A percentile compares a stretch with the other conserved stretches of the same genome.
phyloP scores from a whole-genome alignment of 1,139 yeast genomes.

The Blastobotrys illinoisensis region DNA sequence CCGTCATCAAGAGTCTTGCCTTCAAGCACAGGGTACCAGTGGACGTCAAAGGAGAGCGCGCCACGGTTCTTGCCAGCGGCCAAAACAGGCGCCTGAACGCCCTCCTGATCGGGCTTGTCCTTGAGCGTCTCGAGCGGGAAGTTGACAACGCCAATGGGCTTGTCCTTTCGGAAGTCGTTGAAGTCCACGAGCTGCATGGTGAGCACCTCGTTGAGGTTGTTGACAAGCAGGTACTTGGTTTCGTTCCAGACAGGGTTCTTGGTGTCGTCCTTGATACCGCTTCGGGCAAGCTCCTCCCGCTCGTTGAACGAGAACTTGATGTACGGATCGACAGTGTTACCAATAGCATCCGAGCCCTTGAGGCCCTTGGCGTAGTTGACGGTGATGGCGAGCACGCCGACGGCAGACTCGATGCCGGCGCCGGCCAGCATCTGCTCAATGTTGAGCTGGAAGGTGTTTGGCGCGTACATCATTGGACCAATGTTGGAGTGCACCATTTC shows the following conservation, averaged over 20 bases:
- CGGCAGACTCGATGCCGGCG: constrained; percentile 68
- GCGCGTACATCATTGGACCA: constrained; percentile 83
- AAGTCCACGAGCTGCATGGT: constrained; percentile 64
- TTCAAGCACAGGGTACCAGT: constrained; percentile 74
- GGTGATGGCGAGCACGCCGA: constrained; percentile 75
- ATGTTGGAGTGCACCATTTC: constrained; percentile 79
- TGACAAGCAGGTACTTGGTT: constrained; percentile 61
- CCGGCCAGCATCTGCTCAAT: constrained; percentile 88
- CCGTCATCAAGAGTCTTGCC: constrained; percentile 78
- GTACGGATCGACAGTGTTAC: constrained; percentile 87
- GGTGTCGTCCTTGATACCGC: constrained; percentile 62
- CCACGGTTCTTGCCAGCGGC: constrained; percentile 82
- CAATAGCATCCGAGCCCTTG: constrained; percentile 59
- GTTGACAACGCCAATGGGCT: constrained; percentile 69
- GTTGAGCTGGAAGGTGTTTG: constrained; percentile 87
- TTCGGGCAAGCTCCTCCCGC: constrained; percentile 55
- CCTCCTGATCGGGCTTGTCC: constrained; percentile 48
- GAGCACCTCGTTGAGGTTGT: constrained; percentile 75
- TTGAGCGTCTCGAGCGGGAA: constrained; percentile 64
- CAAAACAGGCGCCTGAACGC: constrained; percentile 52
- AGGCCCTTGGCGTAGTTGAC: constrained; percentile 63
- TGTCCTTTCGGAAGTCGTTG: constrained; percentile 76
- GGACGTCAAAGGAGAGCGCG: constrained; percentile 59
- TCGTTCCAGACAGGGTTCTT: constrained; percentile 79
- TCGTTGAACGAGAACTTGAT: constrained; percentile 47